Evolutionary conservation across 768 basidiomycete genomes (phyloP), one percentile per base, ranked within the genome.

Genomic region (Boletales sp.): DNA sequence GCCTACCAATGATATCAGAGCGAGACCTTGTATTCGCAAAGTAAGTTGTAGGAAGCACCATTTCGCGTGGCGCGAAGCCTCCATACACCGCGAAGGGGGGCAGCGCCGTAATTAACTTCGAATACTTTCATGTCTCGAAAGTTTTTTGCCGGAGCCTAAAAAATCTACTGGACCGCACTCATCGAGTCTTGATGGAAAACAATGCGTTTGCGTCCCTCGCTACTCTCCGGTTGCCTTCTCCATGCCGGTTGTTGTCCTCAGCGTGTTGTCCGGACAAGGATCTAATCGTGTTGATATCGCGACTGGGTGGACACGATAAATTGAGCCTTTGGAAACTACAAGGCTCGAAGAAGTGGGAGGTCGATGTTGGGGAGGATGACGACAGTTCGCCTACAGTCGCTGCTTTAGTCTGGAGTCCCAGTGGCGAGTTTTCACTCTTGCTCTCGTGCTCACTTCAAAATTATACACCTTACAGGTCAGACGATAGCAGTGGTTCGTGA

Each of bases 231-330:
- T 67, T 89, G 12, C 79, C 84, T 7, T 70, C 79, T 8, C 71
- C 79, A 29, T 79, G 79, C 47, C 80, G 84, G 36, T 58, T 90
- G 29, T 67, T 87, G 21, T 50, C 72, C 10, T 77, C 82, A 18
- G 81, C 89, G 41, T 90, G 89, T 59, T 90, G 90, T 64, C 88
- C 89, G 9, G 90, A 91, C 71, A 92, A 91, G 65, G 90, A 92
- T 66, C 72, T 91, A 37, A 69, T 90, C 5, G 72, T 84, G 24
- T 70, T 90, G 8, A 71, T 90, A 43, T 83, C 84, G 50, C 78
- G 81, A 27, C 71, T 84, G 21, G 86, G 82, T 30, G 81, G 82
- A 30, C 77, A 78, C 54, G 87, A 90, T 60, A 77, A 81, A 52
- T 66, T 91, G 61, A 81, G 83, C 55, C 72, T 93, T 34, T 93